Base-by-base conservation (phyloP, 1,139 yeast species). In the Meyerozyma guilliermondii region DNA sequence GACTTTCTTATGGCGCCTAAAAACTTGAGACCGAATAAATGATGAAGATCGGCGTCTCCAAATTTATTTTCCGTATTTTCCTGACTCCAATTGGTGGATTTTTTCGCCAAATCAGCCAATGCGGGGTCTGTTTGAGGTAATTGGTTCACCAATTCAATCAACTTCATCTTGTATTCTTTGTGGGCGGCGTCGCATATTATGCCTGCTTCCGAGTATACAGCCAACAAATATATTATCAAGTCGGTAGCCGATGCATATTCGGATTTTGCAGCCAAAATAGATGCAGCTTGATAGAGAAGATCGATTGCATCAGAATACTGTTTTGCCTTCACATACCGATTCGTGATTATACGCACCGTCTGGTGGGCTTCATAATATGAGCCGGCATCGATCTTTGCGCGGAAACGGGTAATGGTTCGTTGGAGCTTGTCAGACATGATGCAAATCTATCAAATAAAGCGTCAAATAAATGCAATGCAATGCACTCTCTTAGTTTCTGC, bases 331-430 rank as follows among this genome's bases (percentile, higher is more conserved):
- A 86, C 83, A 56, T 87, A 84, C 56, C 98, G 72, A 51, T 89
- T 88, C 38, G 87, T 88, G 45, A 91, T 84, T 7, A 97, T 88
- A 55, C 96, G 71, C 41, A 91, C 74, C 0, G 96, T 91, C 62
- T 91, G 98, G 58, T 91, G 96, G 0, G 98, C 98, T 59, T 92
- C 98, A 58, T 91, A 91, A 65, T 74, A 88, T 42, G 89, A 86
- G 2, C 89, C 89, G 40, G 75, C 76, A 40, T 76, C 78, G 49
- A 91, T 83, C 55, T 86, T 83, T 22, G 36, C 36, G 6, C 36
- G 36, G 9, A 33, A 33, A 18, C 36, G 36, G 4, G 23, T 14
- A 7, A 33, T 33, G 36, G 36, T 36, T 9, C 39, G 31, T 10
- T 36, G 39, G 16, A 36, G 39, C 16, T 36, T 36, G 39, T 36